Base-by-base conservation (phyloP, 495 filamentous ascomycete genomes). In the Penicillium mononematosum region DNA sequence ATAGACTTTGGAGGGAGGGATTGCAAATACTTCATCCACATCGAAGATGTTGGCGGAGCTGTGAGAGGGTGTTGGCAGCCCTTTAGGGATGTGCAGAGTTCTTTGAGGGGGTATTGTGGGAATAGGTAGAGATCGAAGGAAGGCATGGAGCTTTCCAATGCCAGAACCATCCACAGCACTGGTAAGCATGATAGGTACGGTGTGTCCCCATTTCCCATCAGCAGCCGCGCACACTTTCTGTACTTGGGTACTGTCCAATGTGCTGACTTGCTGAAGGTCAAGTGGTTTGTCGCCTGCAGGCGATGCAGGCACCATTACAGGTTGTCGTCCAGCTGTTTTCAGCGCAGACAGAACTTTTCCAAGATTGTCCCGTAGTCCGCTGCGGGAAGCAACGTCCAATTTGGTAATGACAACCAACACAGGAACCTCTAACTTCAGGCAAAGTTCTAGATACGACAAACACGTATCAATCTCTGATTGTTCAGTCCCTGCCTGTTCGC, bases 391-490 rank as follows among this genome's bases (percentile, higher is more conserved):
- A 53, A 96, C 71, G 64, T 98, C 94, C 45, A 93, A 77, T 65
- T 98, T 98, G 0, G 94, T 97, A 46, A 98, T 88, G 8, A 91
- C 81, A 4, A 98, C 82, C 8, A 89, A 77, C 46, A 95, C 70
- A 0, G 91, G 88, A 22, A 92, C 72, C 8, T 83, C 79, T 17
- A 98, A 70, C 51, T 89, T 87, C 19, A 96, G 74, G 69, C 92
- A 96, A 11, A 98, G 80, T 22, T 91, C 84, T n/a, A 98, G 78
- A 69, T 98, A 90, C 0, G 89, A 85, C 61, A 85, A 79, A 17
- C 85, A 89, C 27, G 92, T 72, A 58, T 92, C 88, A 47, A 88
- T 82, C 41, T 84, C 80, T 9, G 76, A 72, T 34, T 80, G 80
- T 29, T 79, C 78, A 7, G 72, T 65, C 5, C 80, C 79, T 34